phyloP scores from a whole-genome alignment of 805 yeast genomes.

The Barnettozyma wickerhamii region DNA sequence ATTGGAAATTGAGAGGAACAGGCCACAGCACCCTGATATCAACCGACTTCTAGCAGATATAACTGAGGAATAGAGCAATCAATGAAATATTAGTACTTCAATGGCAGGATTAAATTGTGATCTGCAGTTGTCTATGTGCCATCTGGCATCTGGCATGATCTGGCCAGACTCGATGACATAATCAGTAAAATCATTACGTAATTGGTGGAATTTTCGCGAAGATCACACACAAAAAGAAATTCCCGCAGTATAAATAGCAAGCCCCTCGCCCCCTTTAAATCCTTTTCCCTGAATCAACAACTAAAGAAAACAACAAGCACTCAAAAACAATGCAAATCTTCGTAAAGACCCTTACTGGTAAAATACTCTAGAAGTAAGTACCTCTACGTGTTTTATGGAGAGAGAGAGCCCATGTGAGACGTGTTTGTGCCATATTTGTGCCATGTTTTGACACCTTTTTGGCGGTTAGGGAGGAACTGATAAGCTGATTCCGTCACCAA shows the following conservation, averaged over 20 bases:
- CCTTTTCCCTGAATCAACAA: slow-evolving; percentile 5
- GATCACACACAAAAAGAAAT: slow-evolving; percentile 5
- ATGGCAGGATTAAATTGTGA: too few relatives aligned
- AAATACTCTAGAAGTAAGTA: slow-evolving; percentile 64
- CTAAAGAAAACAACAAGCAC: slow-evolving; percentile 2
- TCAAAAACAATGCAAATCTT: slow-evolving; percentile 71
- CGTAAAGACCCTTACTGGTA: slow-evolving; percentile 87
- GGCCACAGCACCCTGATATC: slow-evolving; percentile 3
- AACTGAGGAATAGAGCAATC: slow-evolving; percentile 16
- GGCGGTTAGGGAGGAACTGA: neutral
- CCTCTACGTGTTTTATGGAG: neutral
- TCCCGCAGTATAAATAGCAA: slow-evolving; percentile 2
- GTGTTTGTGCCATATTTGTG: too few relatives aligned
- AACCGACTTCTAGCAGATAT: slow-evolving; percentile 17
- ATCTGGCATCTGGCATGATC: neutral
- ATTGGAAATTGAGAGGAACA: slow-evolving; percentile 24
- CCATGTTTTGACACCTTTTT: slow-evolving; percentile 4
- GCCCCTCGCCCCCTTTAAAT: slow-evolving; percentile 10
- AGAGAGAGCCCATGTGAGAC: neutral
- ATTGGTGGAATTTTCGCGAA: too few relatives aligned
- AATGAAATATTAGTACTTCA: too few relatives aligned
- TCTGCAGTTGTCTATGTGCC: too few relatives aligned
- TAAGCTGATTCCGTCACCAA: neutral
- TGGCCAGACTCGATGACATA: neutral
- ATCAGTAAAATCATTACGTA: too few relatives aligned